Evolutionary conservation across 495 filamentous ascomycete genomes (phyloP), one percentile per base, ranked within the genome.

Genomic region (Collariella sp.): DNA sequence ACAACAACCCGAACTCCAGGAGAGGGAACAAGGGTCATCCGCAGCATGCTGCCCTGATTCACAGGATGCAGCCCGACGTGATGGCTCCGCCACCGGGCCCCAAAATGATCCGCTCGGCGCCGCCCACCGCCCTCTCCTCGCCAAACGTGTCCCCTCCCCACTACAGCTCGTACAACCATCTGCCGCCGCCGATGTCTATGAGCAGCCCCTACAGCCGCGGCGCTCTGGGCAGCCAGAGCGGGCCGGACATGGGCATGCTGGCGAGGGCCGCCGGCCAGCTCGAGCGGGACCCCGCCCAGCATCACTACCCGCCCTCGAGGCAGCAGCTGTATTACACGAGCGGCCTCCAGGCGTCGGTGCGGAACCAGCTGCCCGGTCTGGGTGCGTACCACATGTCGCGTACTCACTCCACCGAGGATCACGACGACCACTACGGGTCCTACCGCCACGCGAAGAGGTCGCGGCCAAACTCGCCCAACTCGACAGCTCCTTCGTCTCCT

Each of bases 1-100:
- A 98, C 80, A 96, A 84, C 78, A 98, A 98, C 73, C 93, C 94
- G 43, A 97, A 97, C 77, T 95, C 89, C 56, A 79, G 93, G 68
- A 77, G 93, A 63, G 91, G 88, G 46, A 95, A 96, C 77, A 96
- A 95, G 76, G 81, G 87, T 11, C 84, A 87, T 58, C 58, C 52
- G 16, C 63, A 63, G 26, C 65, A 66, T 31, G 58, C 54, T 5
- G 31, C 38, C 35, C 56, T 68, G 56, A 57, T 67, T n/a, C 65
- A 68, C 24, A 42, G 55, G 22, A 56, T 78, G 57, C 70, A 72
- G 53, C 78, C 79, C 29, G 78, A 77, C 61, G 88, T 91, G 83
- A 88, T 89, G 79, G 76, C 82, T 38, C 91, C 89, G 36, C 85
- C 88, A 35, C 81, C 85, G 19, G 88, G 81, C 64, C 75, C 75